Conservation (phyloP, 495 filamentous ascomycete genomes). For the Hyaloscypha finlandica region DNA sequence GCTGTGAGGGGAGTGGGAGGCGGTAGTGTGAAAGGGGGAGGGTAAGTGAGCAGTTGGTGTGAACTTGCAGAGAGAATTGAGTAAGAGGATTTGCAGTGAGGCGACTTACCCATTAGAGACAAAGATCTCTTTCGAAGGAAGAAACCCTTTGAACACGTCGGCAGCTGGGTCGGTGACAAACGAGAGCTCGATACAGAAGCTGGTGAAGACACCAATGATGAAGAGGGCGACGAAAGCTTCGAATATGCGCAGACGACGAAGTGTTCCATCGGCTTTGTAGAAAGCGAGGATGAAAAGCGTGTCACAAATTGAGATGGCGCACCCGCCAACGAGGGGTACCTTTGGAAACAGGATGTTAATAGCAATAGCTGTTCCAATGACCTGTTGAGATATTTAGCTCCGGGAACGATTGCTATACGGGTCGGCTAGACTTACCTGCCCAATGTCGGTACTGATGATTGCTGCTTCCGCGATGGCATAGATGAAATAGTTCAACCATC, state of each 20-base stretch:
- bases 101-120: slow-evolving; percentile 24
- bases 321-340: slow-evolving; percentile 80
- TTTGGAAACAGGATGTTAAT: slow-evolving; percentile 74
- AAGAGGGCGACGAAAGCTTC: slow-evolving; percentile 45
- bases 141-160: not conserved
- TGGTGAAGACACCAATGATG: slow-evolving; percentile 72
- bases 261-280: slow-evolving; percentile 66
- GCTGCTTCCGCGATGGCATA: slow-evolving; percentile 65
- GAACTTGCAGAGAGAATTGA: not conserved
- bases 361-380: slow-evolving; percentile 86
- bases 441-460: slow-evolving; percentile 22
- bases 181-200: slow-evolving; percentile 86
- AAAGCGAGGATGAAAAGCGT: slow-evolving; percentile 83
- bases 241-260: slow-evolving; percentile 43
- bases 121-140: not conserved
- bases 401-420: no score
- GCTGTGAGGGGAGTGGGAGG: no score
- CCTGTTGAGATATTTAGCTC: slow-evolving; percentile 64
- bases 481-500: slow-evolving; percentile 58
- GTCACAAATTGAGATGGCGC: slow-evolving; percentile 78
- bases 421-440: not conserved
- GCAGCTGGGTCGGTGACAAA: slow-evolving; percentile 53
- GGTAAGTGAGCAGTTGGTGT: not conserved
- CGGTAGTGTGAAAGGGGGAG: no score
- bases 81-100: no score